Base-by-base conservation (phyloP, 2,329 filamentous ascomycete genomes). In the Cladosporium sp. region DNA sequence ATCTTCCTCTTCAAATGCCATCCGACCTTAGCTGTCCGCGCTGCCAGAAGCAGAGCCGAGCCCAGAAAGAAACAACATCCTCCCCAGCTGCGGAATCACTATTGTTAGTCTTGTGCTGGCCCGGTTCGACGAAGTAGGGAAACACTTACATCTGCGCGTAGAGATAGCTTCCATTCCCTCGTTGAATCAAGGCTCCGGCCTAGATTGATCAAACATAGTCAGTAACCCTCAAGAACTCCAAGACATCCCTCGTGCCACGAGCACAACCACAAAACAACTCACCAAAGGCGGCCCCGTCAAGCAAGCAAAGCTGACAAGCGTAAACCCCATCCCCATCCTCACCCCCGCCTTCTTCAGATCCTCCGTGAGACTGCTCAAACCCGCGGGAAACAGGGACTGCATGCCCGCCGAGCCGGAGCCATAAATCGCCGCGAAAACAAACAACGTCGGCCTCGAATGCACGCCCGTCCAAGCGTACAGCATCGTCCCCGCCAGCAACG, bases 381-480 rank as follows among this genome's bases (percentile, higher is more conserved):
- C 66, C 1, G 71, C 69, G 0, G 71, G 72, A 50, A 74, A 77
- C 9, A 77, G 58, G 4, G 70, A 68, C 51, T 77, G 73, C 9
- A 74, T 69, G 1, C 69, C 73, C 0, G 70, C 72, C 1, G 67
- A 67, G 5, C 72, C 69, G 38, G 73, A 65, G 0, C 75, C 75
- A 48, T 75, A 75, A 8, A 73, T 58, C 1, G 71, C 66, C 0
- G 71, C 69, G 57, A 75, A 78, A 0, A 63, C 68, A 50, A 71
- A 75, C 0, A 78, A 54, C 0, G 68, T 66, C 17, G 59, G 55
- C 8, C 60, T 50, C 3, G 60, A 64, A 7, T 63, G 54, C 1
- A 85, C 78, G 0, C 71, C 75, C 2, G 75, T 73, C 83, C 83
- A 86, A 47, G 71, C 73, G 57, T 76, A 82, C 29, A 81, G 64